A percentile compares a stretch with the other conserved stretches of the same genome.
Evolutionary conservation across 495 filamentous ascomycete genomes (phyloP).

Genomic region (Xylaria curta): DNA sequence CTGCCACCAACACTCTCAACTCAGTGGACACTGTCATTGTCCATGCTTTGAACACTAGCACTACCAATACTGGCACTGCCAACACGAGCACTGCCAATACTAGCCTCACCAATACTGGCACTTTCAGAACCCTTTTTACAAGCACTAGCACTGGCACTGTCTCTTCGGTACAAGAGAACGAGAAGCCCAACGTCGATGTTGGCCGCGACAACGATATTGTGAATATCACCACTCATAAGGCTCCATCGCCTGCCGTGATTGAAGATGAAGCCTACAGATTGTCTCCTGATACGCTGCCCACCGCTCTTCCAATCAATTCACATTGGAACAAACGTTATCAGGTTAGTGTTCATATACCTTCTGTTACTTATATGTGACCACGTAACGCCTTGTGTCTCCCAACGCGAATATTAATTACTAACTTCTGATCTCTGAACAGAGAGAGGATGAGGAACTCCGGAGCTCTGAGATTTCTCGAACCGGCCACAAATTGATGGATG

Average conservation of each 20-base stretch:
- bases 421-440: slow-evolving; percentile 50
- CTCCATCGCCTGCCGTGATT: not conserved
- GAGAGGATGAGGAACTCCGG: slow-evolving; percentile 87
- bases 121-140: not conserved
- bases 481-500: slow-evolving; percentile 55
- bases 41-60: not conserved
- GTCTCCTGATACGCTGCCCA: slow-evolving; percentile 41
- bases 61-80: not conserved
- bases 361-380: not conserved
- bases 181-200: not conserved
- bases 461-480: slow-evolving; percentile 54
- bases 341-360: not conserved
- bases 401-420: not conserved
- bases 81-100: slow-evolving; percentile 7
- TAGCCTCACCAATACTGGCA: not conserved
- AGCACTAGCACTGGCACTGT: not conserved
- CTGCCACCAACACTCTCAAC: not conserved
- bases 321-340: slow-evolving; percentile 67
- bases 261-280: not conserved
- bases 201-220: not conserved
- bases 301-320: slow-evolving; percentile 60
- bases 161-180: not conserved
- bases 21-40: not conserved
- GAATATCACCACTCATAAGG: not conserved
- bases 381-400: not conserved